These are phyloP conservation scores for Sclerospora graminicola DNA, from an alignment of 352 stramenopile genomes.

Conservation along the genomic window DNA sequence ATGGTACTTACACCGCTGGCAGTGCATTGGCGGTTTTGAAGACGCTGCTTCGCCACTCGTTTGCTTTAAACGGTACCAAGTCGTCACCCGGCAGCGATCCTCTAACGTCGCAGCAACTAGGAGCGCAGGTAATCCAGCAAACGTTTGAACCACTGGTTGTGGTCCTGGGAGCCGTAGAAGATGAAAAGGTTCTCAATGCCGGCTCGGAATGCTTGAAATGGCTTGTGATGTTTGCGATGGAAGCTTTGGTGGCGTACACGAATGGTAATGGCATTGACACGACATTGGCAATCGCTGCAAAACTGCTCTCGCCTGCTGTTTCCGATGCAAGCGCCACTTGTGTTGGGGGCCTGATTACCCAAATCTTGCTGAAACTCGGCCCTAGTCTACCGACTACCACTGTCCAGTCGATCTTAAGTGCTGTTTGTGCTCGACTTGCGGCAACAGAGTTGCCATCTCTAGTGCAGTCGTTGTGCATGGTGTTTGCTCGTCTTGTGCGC, in stretches of 20 bases:
- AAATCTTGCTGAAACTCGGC: conserved; percentile 66
- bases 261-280: conserved; percentile 50
- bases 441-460: conserved; percentile 60
- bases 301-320: conserved; percentile 52
- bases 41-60: conserved; percentile 62
- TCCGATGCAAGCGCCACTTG: conserved; percentile 62
- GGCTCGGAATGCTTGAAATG: conserved; percentile 78
- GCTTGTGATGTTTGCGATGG: conserved; percentile 70
- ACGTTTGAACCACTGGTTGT: conserved; percentile 64
- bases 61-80: conserved; percentile 26
- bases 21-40: conserved; percentile 67
- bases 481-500: conserved; percentile 73
- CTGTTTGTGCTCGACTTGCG: conserved; percentile 55
- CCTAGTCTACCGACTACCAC: conserved; percentile 43
- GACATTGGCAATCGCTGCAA: conserved; percentile 55
- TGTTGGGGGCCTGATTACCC: conserved; percentile 69
- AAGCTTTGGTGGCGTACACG: conserved; percentile 43
- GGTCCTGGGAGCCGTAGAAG: conserved; percentile 47
- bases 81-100: conserved; percentile 14
- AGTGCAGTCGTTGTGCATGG: conserved; percentile 71
- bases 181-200: conserved; percentile 67
- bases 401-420: conserved; percentile 66
- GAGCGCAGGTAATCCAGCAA: conserved; percentile 51
- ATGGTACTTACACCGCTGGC: conserved; percentile 43
- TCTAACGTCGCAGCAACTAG: conserved; percentile 33